Evolutionary conservation across 176 grass and related monocot genomes (phyloP), one percentile per base, ranked within the genome.

Genomic region (Oryza coarctata): DNA sequence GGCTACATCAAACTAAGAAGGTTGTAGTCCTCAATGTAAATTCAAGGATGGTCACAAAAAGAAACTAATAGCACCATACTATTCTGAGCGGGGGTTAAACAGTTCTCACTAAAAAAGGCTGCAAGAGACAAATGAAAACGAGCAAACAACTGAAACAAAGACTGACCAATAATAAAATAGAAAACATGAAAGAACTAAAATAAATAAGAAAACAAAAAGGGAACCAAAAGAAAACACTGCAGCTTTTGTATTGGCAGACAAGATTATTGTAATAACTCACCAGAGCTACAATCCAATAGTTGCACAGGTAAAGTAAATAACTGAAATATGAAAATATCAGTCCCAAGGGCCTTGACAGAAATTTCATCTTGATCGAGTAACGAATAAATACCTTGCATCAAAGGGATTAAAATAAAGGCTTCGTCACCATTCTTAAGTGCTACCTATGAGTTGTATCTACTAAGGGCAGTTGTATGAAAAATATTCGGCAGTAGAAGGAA

Each of bases 1-100:
- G 50, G 52, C 34, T n/a, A 73, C 49, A n/a, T n/a, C n/a, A 35
- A 85, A 44, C 12, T 69, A 36, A 33, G 65, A 73, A 73, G 27
- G 27, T 31, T 73, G 27, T 20, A 73, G 15, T 26, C 22, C 50
- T 33, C 34, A 23, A 78, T 6, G 5, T 44, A 84, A 84, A 78
- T 45, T 8, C 18, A 9, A 38, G 25, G 12, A n/a, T 29, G 36
- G 15, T 26, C 20, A 80, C 12, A 1, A 74, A 80, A 9, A 70
- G 44, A 80, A 36, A 45, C 13, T 26, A 22, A 52, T 52, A 52
- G 49, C 18, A 15, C 13, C 50, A 65, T 55, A 58, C 66, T 45
- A 71, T 70, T 62, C 6, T 40, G 23, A 49, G 41, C 34, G 20
- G 41, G 60, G 30, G 3, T 68, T 12, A n/a, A 66, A 22, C 8